Base-by-base conservation (phyloP, 2,329 filamentous ascomycete genomes). In the Calonectria naviculata region DNA sequence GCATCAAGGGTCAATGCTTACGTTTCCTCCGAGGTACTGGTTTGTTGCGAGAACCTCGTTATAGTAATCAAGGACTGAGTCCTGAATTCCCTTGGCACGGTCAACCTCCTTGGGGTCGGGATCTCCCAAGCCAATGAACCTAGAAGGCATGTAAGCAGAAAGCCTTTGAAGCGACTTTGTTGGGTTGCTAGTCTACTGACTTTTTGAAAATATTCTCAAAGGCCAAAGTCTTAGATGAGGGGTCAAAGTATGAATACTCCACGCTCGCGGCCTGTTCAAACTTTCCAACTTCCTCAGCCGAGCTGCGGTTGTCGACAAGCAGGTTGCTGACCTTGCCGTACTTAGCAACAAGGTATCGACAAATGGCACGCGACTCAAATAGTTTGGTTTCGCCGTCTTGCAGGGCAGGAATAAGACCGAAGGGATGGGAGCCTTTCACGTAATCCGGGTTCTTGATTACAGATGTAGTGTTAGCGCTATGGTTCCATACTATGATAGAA, bases 341-440 rank as follows among this genome's bases (percentile, higher is more conserved):
- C n/a, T 63, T 63, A 29, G 42, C 38, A 26, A 63, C 60, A 49
- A 63, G 42, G 28, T 63, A 63, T 47, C 41, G 60, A 42, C 60
- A 63, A 13, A 63, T 63, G 4, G 60, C 60, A 12, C 60, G 60
- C 5, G 60, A 63, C n/a, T 63, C 60, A 13, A 63, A 63, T 4
- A 63, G 6, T 13, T 46, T 44, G 29, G 31, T 17, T 19, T 46
- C 60, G 21, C 52, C 52, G 21, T 56, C 52, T 5, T 56, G 52
- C 5, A 56, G 21, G 26, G 52, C 52, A 38, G 52, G 52, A 9
- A 56, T 21, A 38, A 56, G 52, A 19, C 52, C 52, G 19, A 56
- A 56, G 4, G 52, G 52, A 8, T 56, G 52, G 10, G n/a, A 17
- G 7, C 5, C 31, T 31, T 56, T 56, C n/a, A 56, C 21, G 26